Base-by-base conservation (phyloP, 805 yeast species). In the Komagataella kurtzmanii region DNA sequence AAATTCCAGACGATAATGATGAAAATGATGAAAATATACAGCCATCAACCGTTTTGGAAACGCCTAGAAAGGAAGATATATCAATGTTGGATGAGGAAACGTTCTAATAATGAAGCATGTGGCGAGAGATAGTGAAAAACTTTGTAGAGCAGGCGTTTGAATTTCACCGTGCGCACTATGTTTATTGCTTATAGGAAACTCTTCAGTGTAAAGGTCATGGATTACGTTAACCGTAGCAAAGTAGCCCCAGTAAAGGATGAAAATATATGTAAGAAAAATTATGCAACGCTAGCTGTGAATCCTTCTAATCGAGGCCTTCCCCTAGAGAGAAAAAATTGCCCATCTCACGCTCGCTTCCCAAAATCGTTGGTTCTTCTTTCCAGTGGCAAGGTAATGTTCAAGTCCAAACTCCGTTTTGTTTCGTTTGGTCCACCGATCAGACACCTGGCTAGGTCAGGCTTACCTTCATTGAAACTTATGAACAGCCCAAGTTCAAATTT, bases 1-100 rank as follows among this genome's bases (percentile, higher is more conserved):
- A 81, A 59, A 73, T 76, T 21, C 83, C 83, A n/a, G 65, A 65
- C 44, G 51, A 50, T 14, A 24, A 21, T 24, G 69, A 66, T 40
- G 71, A 65, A 19, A 64, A 14, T 56, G 2, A 53, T 49, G 24
- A 47, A 12, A 46, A 51, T 24, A 18, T 59, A 54, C 46, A 23
- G n/a, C n/a, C 56, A 54, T 49, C 52, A 50, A 17, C 55, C 54
- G 53, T 18, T 14, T 50, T 30, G 14, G 40, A 30, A 30, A 30
- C 40, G 3, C 40, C 40, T 10, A 30, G 40, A 30, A 30, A 30
- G 17, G 51, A 12, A 45, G 56, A 51, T 21, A 45, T 47, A 17
- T 51, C 52, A 47, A 53, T 56, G 45, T 44, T 51, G 18, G 57
- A 56, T 48, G 57, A 55, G 7, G 59, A 56, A 46, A 52, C 57